phyloP scores from a whole-genome alignment of 495 filamentous ascomycete species.

The Usnea hakonensis region DNA sequence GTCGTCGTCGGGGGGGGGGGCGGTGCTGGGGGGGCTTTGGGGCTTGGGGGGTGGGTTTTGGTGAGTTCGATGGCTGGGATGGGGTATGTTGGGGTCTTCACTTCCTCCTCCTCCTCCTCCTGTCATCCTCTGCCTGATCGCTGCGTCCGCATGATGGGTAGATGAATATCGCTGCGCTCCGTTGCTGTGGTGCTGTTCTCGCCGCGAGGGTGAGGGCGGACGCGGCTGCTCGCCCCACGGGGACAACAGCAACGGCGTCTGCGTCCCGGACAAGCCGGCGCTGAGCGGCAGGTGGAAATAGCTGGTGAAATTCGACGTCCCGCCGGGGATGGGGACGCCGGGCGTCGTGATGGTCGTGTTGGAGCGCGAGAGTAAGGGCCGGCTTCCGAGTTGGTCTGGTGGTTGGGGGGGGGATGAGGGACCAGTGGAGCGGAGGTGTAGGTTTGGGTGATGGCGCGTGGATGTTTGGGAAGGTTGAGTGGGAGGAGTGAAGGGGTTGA shows the following conservation, averaged over 20 bases:
- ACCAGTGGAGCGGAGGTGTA: conserved; percentile 2
- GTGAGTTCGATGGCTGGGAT: too few species aligned
- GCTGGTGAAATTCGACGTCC: conserved; percentile 70
- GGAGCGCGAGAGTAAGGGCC: conserved; percentile 38
- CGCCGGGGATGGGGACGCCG: conserved; percentile 60
- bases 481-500: not conserved
- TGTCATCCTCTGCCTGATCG: too few species aligned
- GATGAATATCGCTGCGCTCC: conserved; percentile 2
- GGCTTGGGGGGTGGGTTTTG: conserved; percentile 39
- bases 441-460: not conserved
- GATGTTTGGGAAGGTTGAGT: not conserved
- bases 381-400: conserved; percentile 26
- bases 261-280: conserved; percentile 67
- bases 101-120: too few species aligned
- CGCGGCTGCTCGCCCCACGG: conserved; percentile 21
- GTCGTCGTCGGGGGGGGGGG: conserved; percentile 27
- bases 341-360: too few species aligned
- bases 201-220: conserved; percentile 2
- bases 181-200: not conserved
- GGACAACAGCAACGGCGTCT: conserved; percentile 68
- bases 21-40: conserved; percentile 40
- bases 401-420: conserved; percentile 26
- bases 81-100: too few species aligned
- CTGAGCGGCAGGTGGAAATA: conserved; percentile 86
- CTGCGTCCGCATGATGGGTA: too few species aligned